Evolutionary conservation across 768 basidiomycete species (phyloP), one percentile per base, ranked within the genome.

Genomic region (Psilocybe cyanescens): DNA sequence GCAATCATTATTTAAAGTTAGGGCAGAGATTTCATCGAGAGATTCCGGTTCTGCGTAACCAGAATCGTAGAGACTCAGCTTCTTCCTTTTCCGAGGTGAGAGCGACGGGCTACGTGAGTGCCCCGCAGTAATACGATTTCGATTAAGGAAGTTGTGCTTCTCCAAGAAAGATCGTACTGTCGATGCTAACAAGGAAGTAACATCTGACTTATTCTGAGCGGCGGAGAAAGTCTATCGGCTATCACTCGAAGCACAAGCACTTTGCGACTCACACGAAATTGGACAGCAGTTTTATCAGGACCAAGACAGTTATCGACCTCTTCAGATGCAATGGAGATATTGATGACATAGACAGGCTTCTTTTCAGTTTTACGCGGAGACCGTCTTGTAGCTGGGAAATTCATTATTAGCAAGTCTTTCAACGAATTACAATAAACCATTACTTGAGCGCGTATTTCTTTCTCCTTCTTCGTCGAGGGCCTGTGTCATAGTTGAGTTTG

Each of bases 331-430:
- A 95, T 75, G 8, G 77, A 80, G 60, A 99, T 70, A 69, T 92
- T 88, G 50, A 99, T 77, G 49, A 95, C 89, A 71, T 92, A 98
- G 61, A 95, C 86, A 4, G 95, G 88, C 71, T 85, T 86, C 73
- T 87, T 88, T 69, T 94, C 93, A 24, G 77, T 73, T 74, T 92
- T 94, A 44, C 90, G 86, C 33, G 94, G 91, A 35, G 94, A 91
- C 35, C 90, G 82, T 61, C 91, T 85, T 47, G 69, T 69, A 53
- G 76, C 91, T 92, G 59, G 39, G 56, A 61, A 53, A 47, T 50
- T 58, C 67, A 55, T 52, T 30, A 66, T 51, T 55, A 69, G 53
- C 54, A 37, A 63, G 65, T 55, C 28, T 14, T 24, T 14, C 31
- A 33, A 56, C 8, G 53, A 17, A 33, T 39, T 19, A 44, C 46